phyloP scores from a whole-genome alignment of 768 basidiomycete genomes.

The Coprinellus aureogranulatus region DNA sequence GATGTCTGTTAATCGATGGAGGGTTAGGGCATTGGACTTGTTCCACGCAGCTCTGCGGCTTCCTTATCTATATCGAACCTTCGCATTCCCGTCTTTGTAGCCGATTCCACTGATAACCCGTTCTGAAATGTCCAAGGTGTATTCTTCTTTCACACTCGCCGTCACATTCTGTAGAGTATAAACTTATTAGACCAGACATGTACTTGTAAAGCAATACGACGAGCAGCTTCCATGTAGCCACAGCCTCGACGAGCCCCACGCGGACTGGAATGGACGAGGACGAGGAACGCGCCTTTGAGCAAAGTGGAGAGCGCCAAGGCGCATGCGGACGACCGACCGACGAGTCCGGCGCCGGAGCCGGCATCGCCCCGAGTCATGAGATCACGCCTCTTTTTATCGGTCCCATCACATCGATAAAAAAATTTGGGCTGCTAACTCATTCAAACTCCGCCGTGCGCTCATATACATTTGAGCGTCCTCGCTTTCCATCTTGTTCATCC shows the following conservation, averaged over 20 bases:
- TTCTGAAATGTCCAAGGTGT: constrained; percentile 1
- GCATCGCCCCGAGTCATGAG: constrained; percentile 37
- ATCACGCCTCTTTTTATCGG: constrained; percentile 50
- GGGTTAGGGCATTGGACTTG: constrained; percentile 5
- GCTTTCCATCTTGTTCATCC: constrained; percentile 36
- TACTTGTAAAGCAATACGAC: not conserved
- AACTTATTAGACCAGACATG: constrained; percentile 4
- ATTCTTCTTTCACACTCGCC: not conserved
- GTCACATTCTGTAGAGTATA: constrained; percentile 14
- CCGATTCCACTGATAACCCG: constrained; percentile 11
- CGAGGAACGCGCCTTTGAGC: not conserved
- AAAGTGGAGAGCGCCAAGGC: not conserved
- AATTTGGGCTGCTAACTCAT: constrained; percentile 49
- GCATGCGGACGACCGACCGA: not conserved
- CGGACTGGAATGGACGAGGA: not conserved
- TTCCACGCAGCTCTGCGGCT: not conserved
- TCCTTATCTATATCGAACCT: constrained; percentile 8
- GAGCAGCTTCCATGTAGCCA: not conserved
- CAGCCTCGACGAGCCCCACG: not conserved
- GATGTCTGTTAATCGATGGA: constrained; percentile 16
- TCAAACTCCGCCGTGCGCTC: too few relatives aligned
- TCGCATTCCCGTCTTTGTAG: constrained; percentile 4
- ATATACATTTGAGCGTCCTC: constrained; percentile 36
- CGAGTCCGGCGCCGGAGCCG: constrained; percentile 13
- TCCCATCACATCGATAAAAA: constrained; percentile 65